These are phyloP conservation scores for Kurtzmaniella quercitrusa DNA, from an alignment of 1,139 yeast genomes.

Conservation along the genomic window DNA sequence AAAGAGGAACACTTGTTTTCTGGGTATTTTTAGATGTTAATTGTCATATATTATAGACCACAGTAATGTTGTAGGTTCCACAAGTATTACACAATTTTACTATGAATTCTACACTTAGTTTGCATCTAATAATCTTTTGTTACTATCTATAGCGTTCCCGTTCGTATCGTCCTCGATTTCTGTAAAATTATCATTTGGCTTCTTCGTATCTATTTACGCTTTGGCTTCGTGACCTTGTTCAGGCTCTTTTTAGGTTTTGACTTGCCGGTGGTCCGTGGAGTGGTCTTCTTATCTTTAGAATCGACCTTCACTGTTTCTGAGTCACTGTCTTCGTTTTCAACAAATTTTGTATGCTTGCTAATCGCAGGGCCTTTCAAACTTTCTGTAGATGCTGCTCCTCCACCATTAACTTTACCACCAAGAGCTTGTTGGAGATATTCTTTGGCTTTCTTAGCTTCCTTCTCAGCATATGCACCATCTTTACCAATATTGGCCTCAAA, in stretches of 20 bases:
- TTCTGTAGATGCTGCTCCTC: slow-evolving; percentile 26
- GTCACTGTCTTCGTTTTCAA: slow-evolving; percentile 15
- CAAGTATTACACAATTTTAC: too few species aligned
- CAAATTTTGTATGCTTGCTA: slow-evolving; percentile 58
- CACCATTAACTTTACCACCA: slow-evolving; percentile 29
- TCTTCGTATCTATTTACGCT: neutral
- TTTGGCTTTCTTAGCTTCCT: slow-evolving; percentile 35
- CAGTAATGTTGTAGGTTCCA: neutral
- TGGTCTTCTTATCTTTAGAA: slow-evolving; percentile 6
- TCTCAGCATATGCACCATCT: slow-evolving; percentile 16
- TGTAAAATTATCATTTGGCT: neutral
- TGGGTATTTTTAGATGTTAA: slow-evolving; percentile 39
- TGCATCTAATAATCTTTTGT: too few species aligned
- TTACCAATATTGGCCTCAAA: slow-evolving; percentile 24
- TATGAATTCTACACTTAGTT: too few species aligned
- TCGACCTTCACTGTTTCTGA: neutral
- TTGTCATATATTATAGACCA: neutral
- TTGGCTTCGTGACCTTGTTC: neutral
- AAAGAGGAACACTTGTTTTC: slow-evolving; percentile 58
- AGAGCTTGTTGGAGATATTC: slow-evolving; percentile 44
- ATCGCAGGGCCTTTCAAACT: slow-evolving; percentile 49
- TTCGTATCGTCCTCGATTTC: too few species aligned
- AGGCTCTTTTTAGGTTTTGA: neutral
- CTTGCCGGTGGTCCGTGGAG: neutral
- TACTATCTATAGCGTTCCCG: too few species aligned